phyloP scores from a whole-genome alignment of 73 alveolate genomes.

The Stentor roeselii region DNA sequence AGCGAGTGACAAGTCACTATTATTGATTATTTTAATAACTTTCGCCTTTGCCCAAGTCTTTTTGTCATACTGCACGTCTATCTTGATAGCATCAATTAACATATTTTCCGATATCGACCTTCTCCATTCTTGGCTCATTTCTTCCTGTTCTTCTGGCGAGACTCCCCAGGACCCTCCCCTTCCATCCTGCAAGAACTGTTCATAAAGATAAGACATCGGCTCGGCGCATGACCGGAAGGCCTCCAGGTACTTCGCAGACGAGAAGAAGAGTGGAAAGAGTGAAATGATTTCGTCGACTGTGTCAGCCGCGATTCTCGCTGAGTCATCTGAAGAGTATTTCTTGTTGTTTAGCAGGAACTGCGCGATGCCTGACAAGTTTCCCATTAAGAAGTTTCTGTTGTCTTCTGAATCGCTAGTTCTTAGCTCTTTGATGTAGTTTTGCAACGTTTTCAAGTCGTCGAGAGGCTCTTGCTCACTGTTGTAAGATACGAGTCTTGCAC shows the following conservation, averaged over 20 bases:
- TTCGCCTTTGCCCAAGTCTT: conserved; percentile 69
- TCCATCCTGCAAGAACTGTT: background rate
- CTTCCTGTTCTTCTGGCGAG: conserved; percentile 9
- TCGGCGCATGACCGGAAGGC: conserved; percentile 6
- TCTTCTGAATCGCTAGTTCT: background rate
- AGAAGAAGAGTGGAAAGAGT: background rate
- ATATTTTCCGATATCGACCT: conserved; percentile 45
- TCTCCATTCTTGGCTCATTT: conserved; percentile 60
- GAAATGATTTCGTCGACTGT: background rate
- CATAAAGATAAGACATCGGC: background rate
- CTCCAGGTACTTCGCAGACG: conserved; percentile 12
- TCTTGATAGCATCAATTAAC: conserved; percentile 70
- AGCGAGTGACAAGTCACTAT: conserved; percentile 35
- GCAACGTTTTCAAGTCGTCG: background rate
- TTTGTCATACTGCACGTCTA: conserved; percentile 44
- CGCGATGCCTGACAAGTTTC: background rate
- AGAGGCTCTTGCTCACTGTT: conserved; percentile 4
- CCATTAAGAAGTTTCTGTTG: background rate
- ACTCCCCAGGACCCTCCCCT: conserved; percentile 12
- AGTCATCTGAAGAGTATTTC: background rate
- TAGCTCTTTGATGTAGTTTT: background rate
- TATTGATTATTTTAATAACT: conserved; percentile 29
- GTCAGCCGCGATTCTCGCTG: background rate
- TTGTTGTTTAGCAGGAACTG: background rate
- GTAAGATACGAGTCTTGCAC: background rate